These are phyloP conservation scores for Ilyonectria mors-panacis DNA, from an alignment of 2,329 filamentous ascomycete species.

Conservation along the genomic window DNA sequence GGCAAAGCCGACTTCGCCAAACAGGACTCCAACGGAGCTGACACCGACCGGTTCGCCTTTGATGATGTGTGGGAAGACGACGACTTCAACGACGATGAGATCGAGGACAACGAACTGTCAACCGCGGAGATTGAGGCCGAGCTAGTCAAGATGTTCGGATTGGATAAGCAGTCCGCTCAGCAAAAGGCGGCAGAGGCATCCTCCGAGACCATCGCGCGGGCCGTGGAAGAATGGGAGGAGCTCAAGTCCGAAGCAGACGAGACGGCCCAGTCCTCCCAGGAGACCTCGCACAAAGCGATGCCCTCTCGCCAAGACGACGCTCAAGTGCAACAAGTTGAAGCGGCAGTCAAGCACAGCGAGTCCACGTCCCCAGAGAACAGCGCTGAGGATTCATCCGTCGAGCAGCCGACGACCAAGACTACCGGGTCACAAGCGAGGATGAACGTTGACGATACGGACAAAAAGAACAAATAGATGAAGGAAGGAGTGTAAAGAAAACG, in stretches of 20 bases:
- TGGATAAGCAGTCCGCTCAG: neutral
- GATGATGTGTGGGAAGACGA: slow-evolving; percentile 26
- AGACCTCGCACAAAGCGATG: neutral
- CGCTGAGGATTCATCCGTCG: neutral
- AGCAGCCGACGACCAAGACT: neutral
- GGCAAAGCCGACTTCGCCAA: neutral
- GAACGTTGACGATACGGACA: neutral
- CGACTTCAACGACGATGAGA: slow-evolving; percentile 20
- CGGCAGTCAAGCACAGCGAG: neutral
- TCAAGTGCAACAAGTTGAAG: neutral
- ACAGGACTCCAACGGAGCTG: neutral
- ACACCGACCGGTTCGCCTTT: neutral
- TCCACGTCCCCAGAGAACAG: neutral
- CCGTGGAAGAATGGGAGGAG: neutral
- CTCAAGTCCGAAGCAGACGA: neutral
- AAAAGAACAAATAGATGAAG: neutral
- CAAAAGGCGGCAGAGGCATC: neutral
- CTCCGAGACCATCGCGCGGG: neutral
- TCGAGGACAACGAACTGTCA: slow-evolving; percentile 26
- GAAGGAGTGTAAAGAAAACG: neutral
- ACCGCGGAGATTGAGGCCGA: slow-evolving; percentile 26
- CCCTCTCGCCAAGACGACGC: neutral
- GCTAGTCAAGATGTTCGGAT: slow-evolving; percentile 8
- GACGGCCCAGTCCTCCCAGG: neutral
- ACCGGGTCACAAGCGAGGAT: neutral